Evolutionary conservation across 2,329 filamentous ascomycete species (phyloP).

Genomic region (Colletotrichum orchidophilum): DNA sequence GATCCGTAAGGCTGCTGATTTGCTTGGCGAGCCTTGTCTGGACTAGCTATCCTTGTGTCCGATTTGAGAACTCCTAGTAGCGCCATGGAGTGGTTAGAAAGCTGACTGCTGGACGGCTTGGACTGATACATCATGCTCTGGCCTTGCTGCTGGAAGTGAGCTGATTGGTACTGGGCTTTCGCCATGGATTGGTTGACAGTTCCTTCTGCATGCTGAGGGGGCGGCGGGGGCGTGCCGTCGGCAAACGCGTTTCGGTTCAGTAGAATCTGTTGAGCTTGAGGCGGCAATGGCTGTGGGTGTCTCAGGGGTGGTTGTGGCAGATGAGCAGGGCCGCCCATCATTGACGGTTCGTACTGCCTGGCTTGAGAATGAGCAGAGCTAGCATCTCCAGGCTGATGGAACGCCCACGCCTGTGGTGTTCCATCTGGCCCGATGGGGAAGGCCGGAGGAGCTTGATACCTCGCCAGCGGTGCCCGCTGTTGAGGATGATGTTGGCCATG

Average conservation of each 20-base stretch:
- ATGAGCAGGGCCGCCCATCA: conserved; percentile 5
- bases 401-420: conserved; percentile 26
- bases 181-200: conserved; percentile 9
- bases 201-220: conserved; percentile 18
- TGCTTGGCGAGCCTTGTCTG: background rate
- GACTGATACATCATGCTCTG: conserved; percentile 34
- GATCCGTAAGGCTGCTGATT: background rate
- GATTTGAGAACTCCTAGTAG: conserved; percentile 53
- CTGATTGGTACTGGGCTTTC: conserved; percentile 8
- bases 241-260: conserved; percentile 21
- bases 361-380: background rate
- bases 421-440: conserved; percentile 39
- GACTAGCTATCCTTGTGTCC: conserved; percentile 9
- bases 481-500: conserved; percentile 56
- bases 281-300: conserved; percentile 62
- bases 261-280: conserved; percentile 57
- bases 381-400: background rate
- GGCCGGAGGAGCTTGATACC: conserved; percentile 42
- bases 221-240: conserved; percentile 34
- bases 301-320: conserved; percentile 34
- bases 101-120: conserved; percentile 35
- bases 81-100: conserved; percentile 47
- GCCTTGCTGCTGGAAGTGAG: conserved; percentile 8
- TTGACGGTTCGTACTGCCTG: background rate
- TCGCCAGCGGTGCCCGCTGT: conserved; percentile 18